phyloP scores from a whole-genome alignment of 2,329 filamentous ascomycete species.

The Colletotrichum godetiae region DNA sequence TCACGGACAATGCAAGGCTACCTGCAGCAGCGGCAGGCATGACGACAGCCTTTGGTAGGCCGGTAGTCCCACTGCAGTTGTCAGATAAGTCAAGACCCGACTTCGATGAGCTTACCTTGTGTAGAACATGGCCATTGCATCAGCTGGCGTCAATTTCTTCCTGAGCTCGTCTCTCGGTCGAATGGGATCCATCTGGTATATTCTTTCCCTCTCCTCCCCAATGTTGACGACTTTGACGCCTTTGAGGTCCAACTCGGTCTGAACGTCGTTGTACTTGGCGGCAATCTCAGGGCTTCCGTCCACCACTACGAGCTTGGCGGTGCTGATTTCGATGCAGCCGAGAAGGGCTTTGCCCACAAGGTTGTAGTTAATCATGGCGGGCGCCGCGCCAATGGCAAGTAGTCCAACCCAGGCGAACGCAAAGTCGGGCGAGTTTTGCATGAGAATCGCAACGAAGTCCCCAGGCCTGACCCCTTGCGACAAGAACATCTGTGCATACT shows the following conservation, averaged over 20 bases:
- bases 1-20: slow-evolving; percentile 22
- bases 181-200: slow-evolving; percentile 56
- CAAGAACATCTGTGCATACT: slow-evolving; percentile 72
- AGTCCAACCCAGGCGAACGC: slow-evolving; percentile 73
- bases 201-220: slow-evolving; percentile 46
- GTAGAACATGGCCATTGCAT: slow-evolving; percentile 75
- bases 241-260: slow-evolving; percentile 57
- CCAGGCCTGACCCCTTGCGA: slow-evolving; percentile 67
- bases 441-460: slow-evolving; percentile 73
- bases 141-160: slow-evolving; percentile 59
- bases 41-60: slow-evolving; percentile 77
- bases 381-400: slow-evolving; percentile 74
- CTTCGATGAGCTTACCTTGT: slow-evolving; percentile 52
- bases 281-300: slow-evolving; percentile 66
- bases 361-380: slow-evolving; percentile 79
- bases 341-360: slow-evolving; percentile 71
- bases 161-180: slow-evolving; percentile 68
- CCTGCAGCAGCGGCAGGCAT: slow-evolving; percentile 63
- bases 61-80: slow-evolving; percentile 73
- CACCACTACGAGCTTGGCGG: slow-evolving; percentile 66
- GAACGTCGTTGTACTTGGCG: slow-evolving; percentile 68
- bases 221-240: slow-evolving; percentile 69
- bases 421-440: slow-evolving; percentile 76
- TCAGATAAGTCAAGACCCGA: not conserved
- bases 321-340: slow-evolving; percentile 72